Base-by-base conservation (phyloP, 306 rosid genomes). In the Alnus rubra region DNA sequence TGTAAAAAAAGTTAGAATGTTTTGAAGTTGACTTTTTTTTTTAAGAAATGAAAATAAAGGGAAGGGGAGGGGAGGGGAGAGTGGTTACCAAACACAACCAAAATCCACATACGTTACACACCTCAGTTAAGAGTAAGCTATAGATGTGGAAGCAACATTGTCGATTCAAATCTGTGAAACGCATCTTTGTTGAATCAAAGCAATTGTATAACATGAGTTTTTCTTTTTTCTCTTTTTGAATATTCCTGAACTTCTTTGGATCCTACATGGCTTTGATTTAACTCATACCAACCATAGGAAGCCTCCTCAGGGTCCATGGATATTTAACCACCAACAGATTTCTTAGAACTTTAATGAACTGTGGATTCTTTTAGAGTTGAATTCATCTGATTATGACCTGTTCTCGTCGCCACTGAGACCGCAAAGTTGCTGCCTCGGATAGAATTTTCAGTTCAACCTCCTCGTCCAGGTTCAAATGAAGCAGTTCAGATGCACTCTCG, bases 401-500 rank as follows among this genome's bases (percentile, higher is more conserved):
- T 77, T 82, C 87, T 60, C 76, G 87, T 2, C 98, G 90, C 99
- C 99, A 93, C 75, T 88, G 88, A 78, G 84, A 89, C 16, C 97
- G 87, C 74, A 90, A 85, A 72, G 87, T 88, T 78, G 99, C 97
- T 74, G 98, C 99, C 90, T 96, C 96, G 12, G 97, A 91, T 53
- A 96, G 84, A 88, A 87, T 80, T 88, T 89, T 91, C 56, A 96
- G 87, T 44, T 96, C 96, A 76, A 64, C 86, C 89, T 96, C 99
- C 89, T 96, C 99, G 74, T 82, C 89, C 79, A 96, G 86, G 88
- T 89, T 89, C 88, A 96, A 76, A 88, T 90, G 81, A 83, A 96
- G 98, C 67, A 96, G 87, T 87, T 96, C 98, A 44, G 98, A 93
- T 50, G 98, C 99, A 48, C 96, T 90, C 88, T 93, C 99, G 83